Percentiles rank a stretch among this genome's conserved stretches.
Conservation (phyloP, 2,329 filamentous ascomycete genomes). For the Ophiostoma tasmaniense region DNA sequence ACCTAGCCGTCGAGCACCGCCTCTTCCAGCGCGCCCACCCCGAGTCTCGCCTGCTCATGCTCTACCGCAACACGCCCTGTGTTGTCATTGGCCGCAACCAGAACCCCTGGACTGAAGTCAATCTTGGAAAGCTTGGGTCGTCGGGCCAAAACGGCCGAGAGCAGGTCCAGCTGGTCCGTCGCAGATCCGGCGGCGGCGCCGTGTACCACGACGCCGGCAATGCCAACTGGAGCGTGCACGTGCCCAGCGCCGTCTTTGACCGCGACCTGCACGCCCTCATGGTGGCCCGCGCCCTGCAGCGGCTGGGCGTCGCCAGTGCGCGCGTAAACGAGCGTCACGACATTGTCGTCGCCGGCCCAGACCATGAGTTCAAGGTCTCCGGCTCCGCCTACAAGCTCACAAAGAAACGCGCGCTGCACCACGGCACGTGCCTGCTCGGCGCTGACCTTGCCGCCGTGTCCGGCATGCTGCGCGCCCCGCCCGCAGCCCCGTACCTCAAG, state of each 20-base stretch:
- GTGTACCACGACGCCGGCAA: constrained; percentile 94
- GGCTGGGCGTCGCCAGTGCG: constrained; percentile 55
- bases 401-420: constrained; percentile 68
- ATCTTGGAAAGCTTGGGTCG: constrained; percentile 52
- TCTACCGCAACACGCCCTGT: constrained; percentile 81
- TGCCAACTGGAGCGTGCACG: constrained; percentile 90
- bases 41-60: constrained; percentile 69
- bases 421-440: constrained; percentile 78
- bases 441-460: constrained; percentile 66
- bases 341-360: constrained; percentile 60
- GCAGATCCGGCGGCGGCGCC: constrained; percentile 80
- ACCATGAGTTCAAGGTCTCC: constrained; percentile 58
- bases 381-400: constrained; percentile 95
- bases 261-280: constrained; percentile 84
- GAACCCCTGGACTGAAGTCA: constrained; percentile 92
- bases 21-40: constrained; percentile 66
- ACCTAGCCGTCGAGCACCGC: constrained; percentile 89
- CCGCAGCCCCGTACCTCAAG: constrained; percentile 61
- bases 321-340: constrained; percentile 87
- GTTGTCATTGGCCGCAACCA: constrained; percentile 93
- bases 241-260: constrained; percentile 66
- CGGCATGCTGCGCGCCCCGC: constrained; percentile 63
- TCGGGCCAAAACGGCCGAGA: constrained; percentile 6
- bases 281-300: constrained; percentile 72
- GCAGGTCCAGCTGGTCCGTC: constrained; percentile 58